Evolutionary conservation across 805 yeast genomes (phyloP).

Genomic region (Wickerhamiella vanderwaltii): DNA sequence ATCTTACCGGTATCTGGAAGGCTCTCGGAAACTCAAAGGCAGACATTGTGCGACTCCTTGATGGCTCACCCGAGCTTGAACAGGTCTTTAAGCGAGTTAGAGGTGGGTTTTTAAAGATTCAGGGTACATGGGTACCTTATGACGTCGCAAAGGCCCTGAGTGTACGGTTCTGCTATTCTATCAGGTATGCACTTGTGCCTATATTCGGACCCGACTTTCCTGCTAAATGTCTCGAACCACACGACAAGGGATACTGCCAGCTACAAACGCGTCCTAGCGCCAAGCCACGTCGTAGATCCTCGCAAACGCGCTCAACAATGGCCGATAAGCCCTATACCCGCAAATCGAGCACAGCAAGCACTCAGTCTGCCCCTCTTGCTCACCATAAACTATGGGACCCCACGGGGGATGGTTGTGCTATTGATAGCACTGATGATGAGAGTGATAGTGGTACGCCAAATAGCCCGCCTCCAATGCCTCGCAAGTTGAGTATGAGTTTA

Average conservation of each 20-base stretch:
- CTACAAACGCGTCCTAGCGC: slow-evolving; percentile 30
- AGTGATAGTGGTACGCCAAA: slow-evolving; percentile 13
- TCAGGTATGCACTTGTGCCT: slow-evolving; percentile 65
- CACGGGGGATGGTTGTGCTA: slow-evolving; percentile 16
- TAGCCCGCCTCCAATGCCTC: slow-evolving; percentile 28
- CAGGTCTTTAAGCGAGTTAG: slow-evolving; percentile 58
- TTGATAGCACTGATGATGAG: slow-evolving; percentile 19
- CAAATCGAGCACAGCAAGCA: background rate
- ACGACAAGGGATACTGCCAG: slow-evolving; percentile 54
- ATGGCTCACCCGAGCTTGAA: slow-evolving; percentile 49
- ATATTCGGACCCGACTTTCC: slow-evolving; percentile 66
- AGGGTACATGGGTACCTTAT: slow-evolving; percentile 86
- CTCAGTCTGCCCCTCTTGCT: slow-evolving; percentile 2
- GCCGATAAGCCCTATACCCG: background rate
- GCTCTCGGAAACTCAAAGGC: slow-evolving; percentile 57
- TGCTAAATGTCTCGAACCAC: slow-evolving; percentile 44
- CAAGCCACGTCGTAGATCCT: background rate
- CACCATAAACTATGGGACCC: background rate
- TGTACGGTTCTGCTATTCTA: slow-evolving; percentile 60
- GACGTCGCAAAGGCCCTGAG: slow-evolving; percentile 57
- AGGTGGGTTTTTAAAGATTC: slow-evolving; percentile 85
- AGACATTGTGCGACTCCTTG: slow-evolving; percentile 61
- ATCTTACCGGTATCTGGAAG: slow-evolving; percentile 82
- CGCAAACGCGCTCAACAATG: background rate
- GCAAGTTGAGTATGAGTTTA: slow-evolving; percentile 22